These are phyloP conservation scores for Podospora pseudoanserina DNA, from an alignment of 495 filamentous ascomycete genomes.

Conservation along the genomic window DNA sequence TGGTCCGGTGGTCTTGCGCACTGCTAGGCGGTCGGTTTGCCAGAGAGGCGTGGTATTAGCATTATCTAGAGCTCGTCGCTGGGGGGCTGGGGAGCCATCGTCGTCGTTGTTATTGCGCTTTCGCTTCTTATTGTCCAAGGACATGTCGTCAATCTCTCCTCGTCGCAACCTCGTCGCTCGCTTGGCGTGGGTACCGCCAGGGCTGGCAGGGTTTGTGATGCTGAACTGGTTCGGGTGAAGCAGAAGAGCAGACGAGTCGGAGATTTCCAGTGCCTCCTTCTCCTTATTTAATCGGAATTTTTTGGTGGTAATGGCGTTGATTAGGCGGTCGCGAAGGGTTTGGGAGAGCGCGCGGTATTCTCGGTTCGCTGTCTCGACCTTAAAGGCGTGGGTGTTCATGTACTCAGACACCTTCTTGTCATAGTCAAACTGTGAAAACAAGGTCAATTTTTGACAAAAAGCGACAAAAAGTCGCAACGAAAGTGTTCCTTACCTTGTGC, in stretches of 20 bases:
- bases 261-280: conserved; percentile 82
- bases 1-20: conserved; percentile 47
- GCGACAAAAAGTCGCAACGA: neutral
- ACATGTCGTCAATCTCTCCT: conserved; percentile 68
- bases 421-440: conserved; percentile 45
- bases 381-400: conserved; percentile 53
- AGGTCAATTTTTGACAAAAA: conserved; percentile 20
- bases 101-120: conserved; percentile 76
- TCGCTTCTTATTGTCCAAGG: conserved; percentile 67
- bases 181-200: conserved; percentile 74
- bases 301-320: conserved; percentile 70
- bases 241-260: conserved; percentile 81
- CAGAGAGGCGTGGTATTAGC: conserved; percentile 55
- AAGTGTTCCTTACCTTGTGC: conserved; percentile 59
- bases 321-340: conserved; percentile 80
- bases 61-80: conserved; percentile 46
- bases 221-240: conserved; percentile 91
- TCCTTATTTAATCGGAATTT: conserved; percentile 75
- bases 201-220: conserved; percentile 73
- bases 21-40: conserved; percentile 44
- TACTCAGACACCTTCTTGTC: conserved; percentile 53
- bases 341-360: conserved; percentile 73
- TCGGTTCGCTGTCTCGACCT: conserved; percentile 70
- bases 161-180: conserved; percentile 78
- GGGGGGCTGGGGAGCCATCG: conserved; percentile 64